A percentile compares a stretch with the other conserved stretches of the same genome.
Conservation (phyloP, 805 yeast species). For the Kodamaea kaohsiungensis region DNA sequence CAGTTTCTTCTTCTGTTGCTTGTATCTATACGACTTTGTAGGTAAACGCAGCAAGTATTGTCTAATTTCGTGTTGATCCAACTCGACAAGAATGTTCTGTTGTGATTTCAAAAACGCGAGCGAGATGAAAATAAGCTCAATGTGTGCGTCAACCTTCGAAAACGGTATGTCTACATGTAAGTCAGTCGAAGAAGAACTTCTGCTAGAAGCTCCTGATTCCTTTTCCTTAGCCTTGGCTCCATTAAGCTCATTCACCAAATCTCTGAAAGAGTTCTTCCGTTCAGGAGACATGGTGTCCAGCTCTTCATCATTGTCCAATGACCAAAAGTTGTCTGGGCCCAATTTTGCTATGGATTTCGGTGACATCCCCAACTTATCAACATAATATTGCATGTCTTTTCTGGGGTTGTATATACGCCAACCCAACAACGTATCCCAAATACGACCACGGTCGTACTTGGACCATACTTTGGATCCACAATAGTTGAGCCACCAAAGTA, state of each 20-base stretch:
- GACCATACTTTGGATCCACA: slow-evolving; percentile 86
- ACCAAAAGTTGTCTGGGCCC: slow-evolving; percentile 69
- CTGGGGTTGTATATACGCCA: slow-evolving; percentile 53
- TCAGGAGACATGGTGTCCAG: background rate
- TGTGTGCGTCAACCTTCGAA: slow-evolving; percentile 69
- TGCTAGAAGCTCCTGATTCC: background rate
- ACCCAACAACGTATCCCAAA: slow-evolving; percentile 87
- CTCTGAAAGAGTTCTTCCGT: slow-evolving; percentile 29
- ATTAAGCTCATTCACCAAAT: slow-evolving; percentile 31
- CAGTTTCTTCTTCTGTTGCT: slow-evolving; percentile 27
- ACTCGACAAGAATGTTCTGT: slow-evolving; percentile 75
- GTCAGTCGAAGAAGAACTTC: slow-evolving; percentile 2
- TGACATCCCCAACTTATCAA: slow-evolving; percentile 26
- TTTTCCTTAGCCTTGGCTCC: slow-evolving; percentile 4
- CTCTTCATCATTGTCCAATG: slow-evolving; percentile 27
- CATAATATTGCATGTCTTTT: slow-evolving; percentile 28
- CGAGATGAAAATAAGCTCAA: slow-evolving; percentile 72
- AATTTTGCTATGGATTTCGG: slow-evolving; percentile 34
- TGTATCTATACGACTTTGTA: slow-evolving; percentile 44
- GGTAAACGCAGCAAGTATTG: slow-evolving; percentile 68
- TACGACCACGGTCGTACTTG: slow-evolving; percentile 75
- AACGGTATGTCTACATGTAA: slow-evolving; percentile 42
- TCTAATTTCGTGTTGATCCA: slow-evolving; percentile 86
- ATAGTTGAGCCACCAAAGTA: slow-evolving; percentile 93
- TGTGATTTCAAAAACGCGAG: slow-evolving; percentile 79